phyloP scores from a whole-genome alignment of 495 filamentous ascomycete genomes.

The Aspergillus sclerotioniger region DNA sequence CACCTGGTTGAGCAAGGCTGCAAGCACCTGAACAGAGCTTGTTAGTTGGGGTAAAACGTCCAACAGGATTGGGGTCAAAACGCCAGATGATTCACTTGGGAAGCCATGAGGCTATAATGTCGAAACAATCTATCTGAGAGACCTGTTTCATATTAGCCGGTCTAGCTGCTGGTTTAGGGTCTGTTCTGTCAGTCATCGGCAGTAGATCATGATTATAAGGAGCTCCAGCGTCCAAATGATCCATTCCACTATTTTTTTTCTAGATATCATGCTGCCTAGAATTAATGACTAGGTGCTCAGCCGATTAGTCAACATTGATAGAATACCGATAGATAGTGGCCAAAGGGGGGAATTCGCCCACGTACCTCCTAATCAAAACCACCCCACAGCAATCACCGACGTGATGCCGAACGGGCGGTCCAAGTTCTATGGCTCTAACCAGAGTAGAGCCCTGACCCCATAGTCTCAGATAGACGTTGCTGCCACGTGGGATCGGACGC shows the following conservation, averaged over 20 bases:
- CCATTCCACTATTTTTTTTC: background rate
- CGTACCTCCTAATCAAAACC: conserved; percentile 16
- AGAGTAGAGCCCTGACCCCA: background rate
- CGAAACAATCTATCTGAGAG: background rate
- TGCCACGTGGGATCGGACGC: conserved; percentile 16
- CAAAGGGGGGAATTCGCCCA: background rate
- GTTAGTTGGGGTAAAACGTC: background rate
- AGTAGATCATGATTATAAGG: background rate
- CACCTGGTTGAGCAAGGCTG: background rate
- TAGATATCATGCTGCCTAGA: background rate
- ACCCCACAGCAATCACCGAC: conserved; percentile 16
- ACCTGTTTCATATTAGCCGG: conserved; percentile 8
- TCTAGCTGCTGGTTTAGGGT: background rate
- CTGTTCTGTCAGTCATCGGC: conserved; percentile 1
- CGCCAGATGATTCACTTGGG: background rate
- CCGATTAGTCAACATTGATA: background rate
- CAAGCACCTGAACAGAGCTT: background rate
- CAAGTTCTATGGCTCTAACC: conserved; percentile 15
- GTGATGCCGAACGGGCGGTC: conserved; percentile 20
- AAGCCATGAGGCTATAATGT: conserved; percentile 1
- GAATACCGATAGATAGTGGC: background rate
- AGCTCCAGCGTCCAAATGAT: background rate
- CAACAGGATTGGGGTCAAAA: background rate
- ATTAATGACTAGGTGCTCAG: background rate
- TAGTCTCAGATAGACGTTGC: conserved; percentile 16